These are phyloP conservation scores for Nigrospora oryzae DNA, from an alignment of 2,329 filamentous ascomycete species.

Conservation along the genomic window DNA sequence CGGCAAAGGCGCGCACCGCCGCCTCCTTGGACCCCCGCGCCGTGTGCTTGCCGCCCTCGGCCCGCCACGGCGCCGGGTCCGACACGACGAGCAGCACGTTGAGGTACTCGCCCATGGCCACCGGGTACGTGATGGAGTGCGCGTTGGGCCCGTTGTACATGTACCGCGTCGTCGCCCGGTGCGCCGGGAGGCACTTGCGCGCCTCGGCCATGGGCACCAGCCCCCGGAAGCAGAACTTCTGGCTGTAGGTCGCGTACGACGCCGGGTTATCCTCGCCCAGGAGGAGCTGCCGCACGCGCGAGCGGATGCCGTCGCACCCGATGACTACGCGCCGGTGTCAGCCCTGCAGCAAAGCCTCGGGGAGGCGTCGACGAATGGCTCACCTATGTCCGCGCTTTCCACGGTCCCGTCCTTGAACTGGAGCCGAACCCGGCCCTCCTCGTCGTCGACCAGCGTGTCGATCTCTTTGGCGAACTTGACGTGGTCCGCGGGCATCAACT, in stretches of 20 bases:
- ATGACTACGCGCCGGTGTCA: slow-evolving; percentile 27
- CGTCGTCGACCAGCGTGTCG: slow-evolving; percentile 17
- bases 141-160: slow-evolving; percentile 49
- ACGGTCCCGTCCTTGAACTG: slow-evolving; percentile 21
- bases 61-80: slow-evolving; percentile 26
- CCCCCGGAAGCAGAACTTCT: slow-evolving; percentile 54
- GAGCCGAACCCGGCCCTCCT: slow-evolving; percentile 14
- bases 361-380: neutral
- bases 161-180: slow-evolving; percentile 38
- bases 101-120: slow-evolving; percentile 45
- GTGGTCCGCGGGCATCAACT: slow-evolving; percentile 15
- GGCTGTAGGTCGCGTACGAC: slow-evolving; percentile 39
- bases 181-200: slow-evolving; percentile 34
- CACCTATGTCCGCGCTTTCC: slow-evolving; percentile 23
- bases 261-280: slow-evolving; percentile 37
- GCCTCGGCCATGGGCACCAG: slow-evolving; percentile 52
- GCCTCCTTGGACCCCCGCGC: slow-evolving; percentile 28
- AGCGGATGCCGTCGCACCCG: slow-evolving; percentile 59
- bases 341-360: neutral
- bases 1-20: slow-evolving; percentile 27
- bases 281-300: slow-evolving; percentile 40
- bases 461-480: slow-evolving; percentile 25
- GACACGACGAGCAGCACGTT: slow-evolving; percentile 45
- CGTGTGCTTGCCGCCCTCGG: slow-evolving; percentile 15
- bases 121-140: slow-evolving; percentile 54